Percentiles rank a stretch among this genome's conserved stretches.
These are phyloP conservation scores for Harrya chromipes DNA, from an alignment of 768 basidiomycete species.

Conservation along the genomic window DNA sequence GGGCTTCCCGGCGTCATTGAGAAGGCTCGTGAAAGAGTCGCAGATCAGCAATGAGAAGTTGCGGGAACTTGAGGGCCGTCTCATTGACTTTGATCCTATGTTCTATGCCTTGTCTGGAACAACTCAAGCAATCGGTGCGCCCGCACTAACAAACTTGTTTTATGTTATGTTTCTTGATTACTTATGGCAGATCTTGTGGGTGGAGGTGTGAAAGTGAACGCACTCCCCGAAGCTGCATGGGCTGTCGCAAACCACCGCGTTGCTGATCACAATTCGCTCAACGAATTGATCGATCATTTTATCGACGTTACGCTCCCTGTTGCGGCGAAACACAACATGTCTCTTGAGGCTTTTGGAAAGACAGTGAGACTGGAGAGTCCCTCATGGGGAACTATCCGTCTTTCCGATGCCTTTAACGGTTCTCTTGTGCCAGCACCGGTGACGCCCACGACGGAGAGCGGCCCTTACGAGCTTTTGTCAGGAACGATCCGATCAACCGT, in stretches of 20 bases:
- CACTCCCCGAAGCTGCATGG: conserved; percentile 41
- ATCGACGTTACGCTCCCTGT: conserved; percentile 2
- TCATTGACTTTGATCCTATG: conserved; percentile 20
- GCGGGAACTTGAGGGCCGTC: conserved; percentile 12
- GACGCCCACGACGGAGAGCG: conserved; percentile 36
- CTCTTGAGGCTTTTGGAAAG: conserved; percentile 40
- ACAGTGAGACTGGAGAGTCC: conserved; percentile 20
- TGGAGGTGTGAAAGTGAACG: conserved; percentile 45
- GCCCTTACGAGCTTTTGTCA: conserved; percentile 40
- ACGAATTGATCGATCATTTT: conserved; percentile 14
- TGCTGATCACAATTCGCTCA: conserved; percentile 29
- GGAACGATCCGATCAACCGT: conserved; percentile 42
- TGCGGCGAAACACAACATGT: conserved; percentile 38
- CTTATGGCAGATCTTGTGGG: conserved; percentile 38
- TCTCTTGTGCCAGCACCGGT: conserved; percentile 41
- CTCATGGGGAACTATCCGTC: conserved; percentile 35
- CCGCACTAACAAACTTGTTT: background rate
- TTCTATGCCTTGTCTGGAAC: conserved; percentile 22
- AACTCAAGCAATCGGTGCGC: conserved; percentile 28
- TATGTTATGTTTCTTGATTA: conserved; percentile 17
- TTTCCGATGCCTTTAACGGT: conserved; percentile 35
- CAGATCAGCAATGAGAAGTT: conserved; percentile 20
- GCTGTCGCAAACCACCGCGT: conserved; percentile 36
- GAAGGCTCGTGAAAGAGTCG: conserved; percentile 22
- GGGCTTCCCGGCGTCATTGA: conserved; percentile 26